These are phyloP conservation scores for Aspergillus brunneoviolaceus DNA, from an alignment of 2,329 filamentous ascomycete species.

Conservation along the genomic window DNA sequence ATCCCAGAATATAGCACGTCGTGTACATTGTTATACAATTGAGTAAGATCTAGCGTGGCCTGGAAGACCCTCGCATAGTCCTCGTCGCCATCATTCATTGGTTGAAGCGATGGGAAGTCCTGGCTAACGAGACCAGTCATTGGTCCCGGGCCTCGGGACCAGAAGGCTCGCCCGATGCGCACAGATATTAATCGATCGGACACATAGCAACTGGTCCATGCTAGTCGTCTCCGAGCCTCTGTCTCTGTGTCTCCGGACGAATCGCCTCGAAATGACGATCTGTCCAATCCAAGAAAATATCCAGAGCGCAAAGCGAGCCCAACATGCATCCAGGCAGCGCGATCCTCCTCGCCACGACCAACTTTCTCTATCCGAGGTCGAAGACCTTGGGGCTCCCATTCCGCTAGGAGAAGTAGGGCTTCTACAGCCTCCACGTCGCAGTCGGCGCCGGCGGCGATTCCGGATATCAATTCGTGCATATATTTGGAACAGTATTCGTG, in stretches of 20 bases:
- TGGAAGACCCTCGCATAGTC: conserved; percentile 69
- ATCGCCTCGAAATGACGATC: conserved; percentile 64
- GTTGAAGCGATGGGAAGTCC: conserved; percentile 67
- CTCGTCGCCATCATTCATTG: conserved; percentile 59
- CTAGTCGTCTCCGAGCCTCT: conserved; percentile 63
- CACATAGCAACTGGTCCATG: conserved; percentile 69
- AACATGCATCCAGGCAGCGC: conserved; percentile 75
- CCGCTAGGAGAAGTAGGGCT: conserved; percentile 66
- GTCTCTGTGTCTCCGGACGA: conserved; percentile 58
- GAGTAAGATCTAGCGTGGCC: conserved; percentile 68
- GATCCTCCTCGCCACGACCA: conserved; percentile 70
- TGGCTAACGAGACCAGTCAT: conserved; percentile 63
- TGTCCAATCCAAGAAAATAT: conserved; percentile 69
- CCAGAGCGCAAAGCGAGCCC: conserved; percentile 68
- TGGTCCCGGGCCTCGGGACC: conserved; percentile 69
- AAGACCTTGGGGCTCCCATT: conserved; percentile 70
- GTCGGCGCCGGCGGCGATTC: conserved; percentile 64
- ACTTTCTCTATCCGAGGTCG: conserved; percentile 61
- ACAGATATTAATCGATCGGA: conserved; percentile 69
- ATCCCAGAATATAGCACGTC: conserved; percentile 72
- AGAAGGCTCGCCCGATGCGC: conserved; percentile 69
- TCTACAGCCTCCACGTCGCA: conserved; percentile 71
- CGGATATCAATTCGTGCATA: conserved; percentile 68
- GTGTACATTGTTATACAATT: conserved; percentile 71
- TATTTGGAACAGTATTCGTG: conserved; percentile 67